Evolutionary conservation across 148 eudicot species (phyloP).

Genomic region (Salicornia ramosissima): DNA sequence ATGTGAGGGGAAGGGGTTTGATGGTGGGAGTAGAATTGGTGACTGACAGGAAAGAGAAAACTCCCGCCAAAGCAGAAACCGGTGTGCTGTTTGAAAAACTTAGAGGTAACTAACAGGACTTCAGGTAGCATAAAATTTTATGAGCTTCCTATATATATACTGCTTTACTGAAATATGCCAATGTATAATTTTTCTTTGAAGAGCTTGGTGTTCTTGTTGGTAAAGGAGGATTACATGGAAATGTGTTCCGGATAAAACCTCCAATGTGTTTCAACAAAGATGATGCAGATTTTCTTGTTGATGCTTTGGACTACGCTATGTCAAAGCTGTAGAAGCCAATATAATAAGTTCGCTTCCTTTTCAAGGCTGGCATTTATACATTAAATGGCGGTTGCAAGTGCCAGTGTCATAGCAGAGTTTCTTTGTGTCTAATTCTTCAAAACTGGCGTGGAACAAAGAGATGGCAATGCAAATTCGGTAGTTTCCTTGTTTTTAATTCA

Average conservation of each 20-base stretch:
- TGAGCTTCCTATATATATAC: neutral
- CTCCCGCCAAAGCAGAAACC: slow-evolving; percentile 93
- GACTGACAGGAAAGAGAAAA: slow-evolving; percentile 74
- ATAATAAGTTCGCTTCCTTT: neutral
- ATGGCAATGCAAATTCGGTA: no score
- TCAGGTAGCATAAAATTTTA: neutral
- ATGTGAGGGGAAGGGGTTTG: slow-evolving; percentile 93
- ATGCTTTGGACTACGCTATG: slow-evolving; percentile 77
- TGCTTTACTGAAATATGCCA: slow-evolving; percentile 9
- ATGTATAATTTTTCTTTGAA: slow-evolving; percentile 24
- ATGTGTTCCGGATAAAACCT: slow-evolving; percentile 93
- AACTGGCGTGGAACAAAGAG: no score
- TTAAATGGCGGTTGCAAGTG: no score
- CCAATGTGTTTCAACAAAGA: slow-evolving; percentile 92
- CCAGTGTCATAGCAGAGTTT: neutral
- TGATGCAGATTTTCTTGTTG: slow-evolving; percentile 97
- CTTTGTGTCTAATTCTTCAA: neutral
- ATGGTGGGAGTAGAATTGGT: slow-evolving; percentile 96
- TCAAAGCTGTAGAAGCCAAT: slow-evolving; percentile 49
- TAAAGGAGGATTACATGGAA: slow-evolving; percentile 95
- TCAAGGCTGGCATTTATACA: no score
- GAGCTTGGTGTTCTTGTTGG: slow-evolving; percentile 92
- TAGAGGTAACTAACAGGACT: slow-evolving; percentile 50
- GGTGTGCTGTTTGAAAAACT: slow-evolving; percentile 79
- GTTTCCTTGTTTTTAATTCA: no score